Evolutionary conservation across 768 basidiomycete species (phyloP), one percentile per base, ranked within the genome.

Genomic region (Boletus bicolor): DNA sequence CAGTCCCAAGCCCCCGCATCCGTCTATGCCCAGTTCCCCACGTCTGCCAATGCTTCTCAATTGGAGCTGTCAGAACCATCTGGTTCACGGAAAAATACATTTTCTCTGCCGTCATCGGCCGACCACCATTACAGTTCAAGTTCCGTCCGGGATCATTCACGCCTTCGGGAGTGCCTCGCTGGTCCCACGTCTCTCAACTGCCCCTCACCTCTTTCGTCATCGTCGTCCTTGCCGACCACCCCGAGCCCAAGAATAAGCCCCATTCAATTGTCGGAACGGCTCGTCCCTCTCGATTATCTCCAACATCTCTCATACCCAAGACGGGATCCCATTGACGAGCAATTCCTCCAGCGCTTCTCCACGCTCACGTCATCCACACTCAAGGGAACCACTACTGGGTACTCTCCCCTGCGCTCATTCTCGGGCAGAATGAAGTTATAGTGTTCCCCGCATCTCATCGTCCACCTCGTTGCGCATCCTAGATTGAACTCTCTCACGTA

Each of bases 201-300:
- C 60, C 64, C 69, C 47, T 66, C 67, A 7, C 61, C 72, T n/a
- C 70, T 72, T 24, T 73, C 76, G 12, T 76, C 71, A 21, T 70
- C 74, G 26, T 68, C 76, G 0, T 76, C 80, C 30, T 59, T 61
- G 41, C 75, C 78, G 10, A 70, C 75, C 4, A 71, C 73, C 10
- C 74, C 74, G 24, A 75, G 68, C 58, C 68, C 70, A 12, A 63
- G 67, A 38, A 57, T 72, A 15, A 43, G 36, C 12, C 21, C 56
- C 6, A 10, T 53, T 19, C 64, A 63, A 47, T n/a, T 73, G 41
- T 60, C 70, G 0, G 70, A 71, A 41, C 66, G 70, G 55, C 76
- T 87, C 0, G 86, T 88, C 11, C 86, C 86, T 44, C 77, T 88
- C 32, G 79, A 84, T 61, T 79, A 82, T 46, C 80, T 87, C 14